Base-by-base conservation (phyloP, 2,329 filamentous ascomycete species). In the Aaosphaeria pasadenensis region DNA sequence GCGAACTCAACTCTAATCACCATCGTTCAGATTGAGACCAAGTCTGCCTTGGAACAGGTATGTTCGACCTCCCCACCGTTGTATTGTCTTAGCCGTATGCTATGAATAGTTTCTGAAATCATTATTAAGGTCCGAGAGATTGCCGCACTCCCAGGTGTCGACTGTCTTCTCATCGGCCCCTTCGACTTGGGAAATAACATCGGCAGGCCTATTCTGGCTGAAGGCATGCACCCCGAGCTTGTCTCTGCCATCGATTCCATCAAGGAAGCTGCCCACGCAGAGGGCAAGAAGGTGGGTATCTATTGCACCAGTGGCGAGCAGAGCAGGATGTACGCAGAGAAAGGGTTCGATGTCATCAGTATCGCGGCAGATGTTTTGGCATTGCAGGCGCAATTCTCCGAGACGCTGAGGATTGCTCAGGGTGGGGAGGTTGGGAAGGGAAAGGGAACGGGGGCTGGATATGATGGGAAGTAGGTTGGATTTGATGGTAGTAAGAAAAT, bases 111-210 rank as follows among this genome's bases (percentile, higher is more conserved):
- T 24, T 24, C 17, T 24, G 17, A 24, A 24, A 2, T 24, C 17
- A 24, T 24, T 24, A 24, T 64, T 35, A 61, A 60, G 32, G 69
- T 64, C 11, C 69, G 74, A 29, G 76, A 75, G 45, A 81, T 81
- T 46, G 78, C 79, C 7, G 72, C 74, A 7, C 69, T 81, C 4
- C 72, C 74, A 2, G 79, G 79, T 2, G 73, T 81, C 6, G 78
- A 81, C 49, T 75, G 77, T 28, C 62, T 82, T 5, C 71, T 82
- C 29, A 73, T 81, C 45, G 79, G 79, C 0, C 79, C 79, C 2
- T 80, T 77, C 62, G 79, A 82, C 63, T 66, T 82, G 1, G 80
- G 80, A 24, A 83, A 82, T 57, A 80, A 78, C 45, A 81, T 82
- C 43, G 79, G 79, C 3, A 71, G 77, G 46, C 77, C 79, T 0